Evolutionary conservation across 176 grass and related monocot species (phyloP).

Genomic region (Alloteropsis semialata): DNA sequence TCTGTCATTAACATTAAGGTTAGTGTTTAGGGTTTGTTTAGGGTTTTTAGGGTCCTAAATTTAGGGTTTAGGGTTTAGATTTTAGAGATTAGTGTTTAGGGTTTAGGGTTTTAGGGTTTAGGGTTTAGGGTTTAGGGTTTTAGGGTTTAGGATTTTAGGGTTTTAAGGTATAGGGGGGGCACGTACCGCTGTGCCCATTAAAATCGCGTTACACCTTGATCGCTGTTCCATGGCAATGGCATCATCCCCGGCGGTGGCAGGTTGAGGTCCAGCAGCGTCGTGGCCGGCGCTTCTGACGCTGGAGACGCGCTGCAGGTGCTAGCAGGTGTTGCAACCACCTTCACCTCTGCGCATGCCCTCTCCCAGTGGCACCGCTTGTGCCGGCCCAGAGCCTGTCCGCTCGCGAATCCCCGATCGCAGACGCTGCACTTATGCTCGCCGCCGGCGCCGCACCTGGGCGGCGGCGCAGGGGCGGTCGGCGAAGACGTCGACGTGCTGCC

Average conservation of each 20-base stretch:
- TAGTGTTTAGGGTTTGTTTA: too few relatives aligned
- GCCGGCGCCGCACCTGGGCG: conserved; percentile 7
- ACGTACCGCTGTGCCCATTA: too few relatives aligned
- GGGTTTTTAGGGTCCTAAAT: too few relatives aligned
- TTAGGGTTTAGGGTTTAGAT: too few relatives aligned
- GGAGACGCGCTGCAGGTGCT: not conserved
- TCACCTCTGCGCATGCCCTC: not conserved
- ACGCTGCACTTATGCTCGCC: conserved; percentile 40
- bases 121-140: too few relatives aligned
- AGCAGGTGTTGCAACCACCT: not conserved
- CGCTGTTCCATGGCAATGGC: not conserved
- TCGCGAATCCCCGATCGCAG: conserved; percentile 41
- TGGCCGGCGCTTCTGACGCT: not conserved
- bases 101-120: too few relatives aligned
- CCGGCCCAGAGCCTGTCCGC: conserved; percentile 66
- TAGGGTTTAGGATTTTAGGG: too few relatives aligned
- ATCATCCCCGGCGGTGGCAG: conserved; percentile 4
- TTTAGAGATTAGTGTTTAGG: too few relatives aligned
- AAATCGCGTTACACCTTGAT: too few relatives aligned
- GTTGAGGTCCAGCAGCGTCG: conserved; percentile 43
- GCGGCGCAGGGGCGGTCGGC: not conserved
- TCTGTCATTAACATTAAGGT: too few relatives aligned
- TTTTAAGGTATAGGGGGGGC: too few relatives aligned
- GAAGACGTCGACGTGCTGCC: not conserved
- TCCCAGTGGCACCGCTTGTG: conserved; percentile 63